Evolutionary conservation across 2,329 filamentous ascomycete species (phyloP).

Genomic region (Penicillium sp.): DNA sequence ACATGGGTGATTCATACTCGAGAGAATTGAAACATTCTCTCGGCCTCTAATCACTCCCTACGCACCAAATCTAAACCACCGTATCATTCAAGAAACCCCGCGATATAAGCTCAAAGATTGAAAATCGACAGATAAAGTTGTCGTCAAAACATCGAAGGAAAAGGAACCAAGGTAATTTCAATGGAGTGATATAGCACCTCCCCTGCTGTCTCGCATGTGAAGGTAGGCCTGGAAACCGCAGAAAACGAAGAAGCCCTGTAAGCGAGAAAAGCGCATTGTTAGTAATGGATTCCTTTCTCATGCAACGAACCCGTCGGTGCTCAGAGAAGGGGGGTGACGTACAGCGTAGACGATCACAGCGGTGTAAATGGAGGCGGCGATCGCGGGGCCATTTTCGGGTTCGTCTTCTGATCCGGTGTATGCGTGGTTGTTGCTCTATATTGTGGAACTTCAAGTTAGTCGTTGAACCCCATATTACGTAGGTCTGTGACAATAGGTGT

Average conservation of each 20-base stretch:
- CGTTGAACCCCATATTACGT: not conserved
- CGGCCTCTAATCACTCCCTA: slow-evolving; percentile 13
- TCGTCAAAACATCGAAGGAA: slow-evolving; percentile 18
- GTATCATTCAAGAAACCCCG: slow-evolving; percentile 15
- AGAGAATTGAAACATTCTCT: not conserved
- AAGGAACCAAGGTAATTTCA: slow-evolving; percentile 30
- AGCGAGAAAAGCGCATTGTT: slow-evolving; percentile 2
- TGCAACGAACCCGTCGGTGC: not conserved
- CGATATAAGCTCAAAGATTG: slow-evolving; percentile 17
- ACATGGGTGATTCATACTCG: not conserved
- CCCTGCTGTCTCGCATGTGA: slow-evolving; percentile 76
- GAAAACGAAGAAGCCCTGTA: slow-evolving; percentile 82
- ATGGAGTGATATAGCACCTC: slow-evolving; percentile 77
- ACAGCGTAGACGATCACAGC: slow-evolving; percentile 88
- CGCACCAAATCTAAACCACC: slow-evolving; percentile 8
- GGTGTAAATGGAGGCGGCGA: slow-evolving; percentile 81
- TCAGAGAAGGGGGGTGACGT: slow-evolving; percentile 44
- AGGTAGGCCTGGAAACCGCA: slow-evolving; percentile 86
- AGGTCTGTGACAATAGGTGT: slow-evolving; percentile 2
- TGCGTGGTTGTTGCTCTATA: slow-evolving; percentile 68
- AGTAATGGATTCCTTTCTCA: slow-evolving; percentile 9
- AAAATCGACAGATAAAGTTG: slow-evolving; percentile 16
- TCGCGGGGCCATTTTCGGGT: slow-evolving; percentile 69
- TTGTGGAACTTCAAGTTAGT: slow-evolving; percentile 8
- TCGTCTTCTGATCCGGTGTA: slow-evolving; percentile 72